Conservation (phyloP, 306 rosid genomes). For the Rosa chinensis region DNA sequence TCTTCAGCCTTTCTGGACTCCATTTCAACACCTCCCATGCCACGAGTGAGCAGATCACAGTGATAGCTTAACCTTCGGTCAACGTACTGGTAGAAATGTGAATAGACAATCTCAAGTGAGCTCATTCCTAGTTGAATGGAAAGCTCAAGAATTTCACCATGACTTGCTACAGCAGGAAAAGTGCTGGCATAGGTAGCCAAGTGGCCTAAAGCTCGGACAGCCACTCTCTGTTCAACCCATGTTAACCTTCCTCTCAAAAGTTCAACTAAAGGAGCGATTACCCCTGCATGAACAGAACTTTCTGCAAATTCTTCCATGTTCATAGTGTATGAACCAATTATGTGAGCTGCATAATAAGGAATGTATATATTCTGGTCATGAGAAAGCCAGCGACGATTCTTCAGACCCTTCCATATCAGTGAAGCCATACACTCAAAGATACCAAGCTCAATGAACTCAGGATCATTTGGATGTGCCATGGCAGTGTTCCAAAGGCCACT, state of each 20-base stretch:
- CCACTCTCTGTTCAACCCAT: constrained; percentile 99
- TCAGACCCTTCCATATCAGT: constrained; percentile 93
- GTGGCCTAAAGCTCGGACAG: constrained; percentile 98
- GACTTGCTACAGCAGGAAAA: constrained; percentile 76
- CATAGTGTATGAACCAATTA: constrained; percentile 97
- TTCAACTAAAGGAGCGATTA: constrained; percentile 87
- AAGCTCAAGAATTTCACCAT: constrained; percentile 91
- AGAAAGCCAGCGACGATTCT: constrained; percentile 96
- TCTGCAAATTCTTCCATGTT: constrained; percentile 98
- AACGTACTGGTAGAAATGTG: constrained; percentile 87
- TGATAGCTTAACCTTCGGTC: constrained; percentile 96
- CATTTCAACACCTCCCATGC: constrained; percentile 99
- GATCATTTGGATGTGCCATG: constrained; percentile 99
- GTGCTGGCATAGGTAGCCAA: constrained; percentile 91
- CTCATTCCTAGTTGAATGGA: constrained; percentile 89
- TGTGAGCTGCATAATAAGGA: constrained; percentile 97
- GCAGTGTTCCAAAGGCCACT: constrained; percentile 99
- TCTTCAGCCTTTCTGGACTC: constrained; percentile 99
- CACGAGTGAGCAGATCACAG: constrained; percentile 96
- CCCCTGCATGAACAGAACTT: constrained; percentile 80
- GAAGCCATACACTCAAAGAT: constrained; percentile 98
- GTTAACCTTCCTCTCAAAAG: constrained; percentile 92
- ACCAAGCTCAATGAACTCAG: constrained; percentile 88
- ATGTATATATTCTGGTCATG: constrained; percentile 96
- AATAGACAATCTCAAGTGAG: constrained; percentile 92